Conservation (phyloP, 352 stramenopile genomes). For the Phytophthora megakarya region DNA sequence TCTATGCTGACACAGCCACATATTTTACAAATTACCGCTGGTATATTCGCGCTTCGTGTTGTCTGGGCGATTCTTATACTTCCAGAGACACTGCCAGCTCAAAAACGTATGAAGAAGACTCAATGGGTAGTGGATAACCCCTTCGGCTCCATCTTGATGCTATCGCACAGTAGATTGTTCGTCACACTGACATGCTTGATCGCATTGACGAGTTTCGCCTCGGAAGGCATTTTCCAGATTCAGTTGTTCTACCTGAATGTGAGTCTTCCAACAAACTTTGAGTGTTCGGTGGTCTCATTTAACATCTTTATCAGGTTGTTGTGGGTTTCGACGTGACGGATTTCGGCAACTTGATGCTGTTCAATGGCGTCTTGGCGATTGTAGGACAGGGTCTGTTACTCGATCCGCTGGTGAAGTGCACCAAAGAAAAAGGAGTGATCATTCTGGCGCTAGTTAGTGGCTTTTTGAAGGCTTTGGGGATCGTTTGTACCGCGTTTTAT, state of each 20-base stretch:
- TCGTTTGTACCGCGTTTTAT: slow-evolving; percentile 55
- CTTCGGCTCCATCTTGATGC: slow-evolving; percentile 58
- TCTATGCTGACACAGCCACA: background rate
- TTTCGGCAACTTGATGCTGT: slow-evolving; percentile 64
- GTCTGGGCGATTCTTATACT: slow-evolving; percentile 49
- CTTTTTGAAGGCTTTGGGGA: slow-evolving; percentile 49
- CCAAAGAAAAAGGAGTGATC: slow-evolving; percentile 76
- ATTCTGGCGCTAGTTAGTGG: slow-evolving; percentile 56
- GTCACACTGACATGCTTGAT: slow-evolving; percentile 43
- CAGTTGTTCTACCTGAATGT: slow-evolving; percentile 82
- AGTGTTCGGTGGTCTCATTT: background rate
- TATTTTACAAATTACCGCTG: background rate
- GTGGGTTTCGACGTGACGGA: slow-evolving; percentile 77
- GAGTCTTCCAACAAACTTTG: slow-evolving; percentile 13
- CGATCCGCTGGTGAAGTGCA: slow-evolving; percentile 61
- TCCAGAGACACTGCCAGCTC: slow-evolving; percentile 44
- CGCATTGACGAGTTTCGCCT: slow-evolving; percentile 55
- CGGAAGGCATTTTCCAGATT: slow-evolving; percentile 56
- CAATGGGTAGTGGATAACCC: slow-evolving; percentile 48
- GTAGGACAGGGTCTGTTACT: slow-evolving; percentile 66
- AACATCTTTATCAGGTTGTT: slow-evolving; percentile 41
- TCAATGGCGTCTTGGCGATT: slow-evolving; percentile 59
- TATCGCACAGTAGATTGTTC: slow-evolving; percentile 60
- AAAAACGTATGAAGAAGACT: slow-evolving; percentile 32
- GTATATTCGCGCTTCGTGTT: slow-evolving; percentile 46